Conservation (phyloP, 1,284 basidiomycete species). For the Ganoderma lingzhi region DNA sequence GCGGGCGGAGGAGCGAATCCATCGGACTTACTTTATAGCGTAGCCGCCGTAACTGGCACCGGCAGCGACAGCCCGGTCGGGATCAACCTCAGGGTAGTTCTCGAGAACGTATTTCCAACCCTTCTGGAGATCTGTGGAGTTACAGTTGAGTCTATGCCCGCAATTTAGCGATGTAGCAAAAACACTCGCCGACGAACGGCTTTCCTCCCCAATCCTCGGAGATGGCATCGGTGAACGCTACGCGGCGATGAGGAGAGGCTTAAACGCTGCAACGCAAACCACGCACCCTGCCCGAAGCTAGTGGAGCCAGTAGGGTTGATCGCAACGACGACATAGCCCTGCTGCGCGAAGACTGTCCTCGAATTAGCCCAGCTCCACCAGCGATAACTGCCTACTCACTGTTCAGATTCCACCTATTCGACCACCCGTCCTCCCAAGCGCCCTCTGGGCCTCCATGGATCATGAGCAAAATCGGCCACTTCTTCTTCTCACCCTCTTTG, state of each 20-base stretch:
- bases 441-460: slow-evolving; percentile 87
- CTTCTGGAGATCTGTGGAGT: slow-evolving; percentile 66
- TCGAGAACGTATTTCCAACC: slow-evolving; percentile 80
- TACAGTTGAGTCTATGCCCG: not conserved
- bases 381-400: slow-evolving; percentile 46
- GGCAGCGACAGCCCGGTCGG: slow-evolving; percentile 81
- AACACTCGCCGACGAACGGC: slow-evolving; percentile 62
- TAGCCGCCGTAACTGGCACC: slow-evolving; percentile 87
- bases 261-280: not conserved
- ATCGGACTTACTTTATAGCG: slow-evolving; percentile 73
- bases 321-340: slow-evolving; percentile 85
- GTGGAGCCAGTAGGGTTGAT: slow-evolving; percentile 93
- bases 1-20: slow-evolving; percentile 1
- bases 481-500: slow-evolving; percentile 69
- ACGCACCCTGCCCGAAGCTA: slow-evolving; percentile 82
- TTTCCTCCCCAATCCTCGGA: slow-evolving; percentile 86
- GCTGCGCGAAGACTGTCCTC: slow-evolving; percentile 74
- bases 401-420: slow-evolving; percentile 89
- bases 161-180: not conserved
- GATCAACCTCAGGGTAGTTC: slow-evolving; percentile 82
- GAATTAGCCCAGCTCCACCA: not conserved
- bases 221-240: slow-evolving; percentile 85
- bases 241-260: not conserved
- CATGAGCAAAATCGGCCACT: slow-evolving; percentile 77
- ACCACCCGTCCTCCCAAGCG: slow-evolving; percentile 88